Evolutionary conservation across 2,329 filamentous ascomycete genomes (phyloP).

Genomic region (Plenodomus lindquistii): DNA sequence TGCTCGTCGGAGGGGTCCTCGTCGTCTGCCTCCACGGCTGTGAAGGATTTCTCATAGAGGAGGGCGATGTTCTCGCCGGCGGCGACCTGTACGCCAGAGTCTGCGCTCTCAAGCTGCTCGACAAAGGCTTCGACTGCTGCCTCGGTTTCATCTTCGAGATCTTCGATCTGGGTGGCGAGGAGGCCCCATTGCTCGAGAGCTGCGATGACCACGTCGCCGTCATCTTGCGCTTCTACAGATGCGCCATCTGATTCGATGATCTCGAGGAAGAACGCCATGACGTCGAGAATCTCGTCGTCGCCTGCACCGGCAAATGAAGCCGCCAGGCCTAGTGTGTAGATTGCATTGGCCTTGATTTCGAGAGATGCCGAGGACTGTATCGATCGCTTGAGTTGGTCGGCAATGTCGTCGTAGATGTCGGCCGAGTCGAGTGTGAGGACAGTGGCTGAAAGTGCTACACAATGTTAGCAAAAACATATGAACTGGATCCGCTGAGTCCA

Average conservation of each 20-base stretch:
- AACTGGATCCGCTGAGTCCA: slow-evolving; percentile 1
- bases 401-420: slow-evolving; percentile 66
- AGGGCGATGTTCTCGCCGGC: slow-evolving; percentile 81
- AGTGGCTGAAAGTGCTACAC: slow-evolving; percentile 67
- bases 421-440: slow-evolving; percentile 69
- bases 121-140: slow-evolving; percentile 78
- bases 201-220: slow-evolving; percentile 70
- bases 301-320: slow-evolving; percentile 76
- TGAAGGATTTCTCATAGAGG: slow-evolving; percentile 75
- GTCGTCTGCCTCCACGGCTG: slow-evolving; percentile 57
- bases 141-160: slow-evolving; percentile 72
- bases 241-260: slow-evolving; percentile 80
- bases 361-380: slow-evolving; percentile 70
- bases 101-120: slow-evolving; percentile 79
- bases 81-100: slow-evolving; percentile 73
- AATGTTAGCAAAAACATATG: slow-evolving; percentile 15
- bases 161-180: slow-evolving; percentile 75
- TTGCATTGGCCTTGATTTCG: slow-evolving; percentile 68
- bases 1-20: slow-evolving; percentile 57
- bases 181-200: slow-evolving; percentile 80
- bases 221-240: slow-evolving; percentile 71
- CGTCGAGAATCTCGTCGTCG: slow-evolving; percentile 67
- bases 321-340: slow-evolving; percentile 74
- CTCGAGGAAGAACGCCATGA: slow-evolving; percentile 75
- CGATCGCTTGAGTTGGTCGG: slow-evolving; percentile 61